Evolutionary conservation across 2,329 filamentous ascomycete genomes (phyloP).

Genomic region (Nemania sp.): DNA sequence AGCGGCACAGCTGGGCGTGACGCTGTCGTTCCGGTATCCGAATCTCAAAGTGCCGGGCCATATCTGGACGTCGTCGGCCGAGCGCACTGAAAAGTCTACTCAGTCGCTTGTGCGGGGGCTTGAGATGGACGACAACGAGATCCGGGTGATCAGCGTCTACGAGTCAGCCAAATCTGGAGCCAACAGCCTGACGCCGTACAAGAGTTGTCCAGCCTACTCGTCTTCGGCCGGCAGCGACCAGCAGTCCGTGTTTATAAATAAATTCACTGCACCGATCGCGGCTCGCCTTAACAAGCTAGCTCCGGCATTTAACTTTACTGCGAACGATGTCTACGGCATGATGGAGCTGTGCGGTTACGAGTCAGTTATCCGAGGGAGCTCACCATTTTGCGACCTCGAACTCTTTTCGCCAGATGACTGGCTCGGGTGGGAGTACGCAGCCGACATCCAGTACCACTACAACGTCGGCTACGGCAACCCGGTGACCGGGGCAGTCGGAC

Average conservation of each 20-base stretch:
- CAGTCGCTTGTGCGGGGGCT: constrained; percentile 61
- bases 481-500: constrained; percentile 60
- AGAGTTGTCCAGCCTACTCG: constrained; percentile 65
- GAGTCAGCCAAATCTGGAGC: constrained; percentile 62
- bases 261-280: constrained; percentile 64
- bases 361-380: constrained; percentile 63
- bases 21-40: constrained; percentile 62
- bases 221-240: constrained; percentile 60
- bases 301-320: constrained; percentile 64
- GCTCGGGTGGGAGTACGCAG: constrained; percentile 68
- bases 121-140: constrained; percentile 55
- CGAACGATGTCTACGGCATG: constrained; percentile 65
- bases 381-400: constrained; percentile 62
- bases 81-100: constrained; percentile 62
- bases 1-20: constrained; percentile 60
- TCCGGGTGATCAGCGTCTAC: constrained; percentile 57
- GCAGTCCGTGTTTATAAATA: constrained; percentile 52
- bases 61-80: constrained; percentile 66
- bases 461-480: constrained; percentile 67
- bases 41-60: constrained; percentile 54
- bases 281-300: constrained; percentile 56
- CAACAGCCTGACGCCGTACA: constrained; percentile 65
- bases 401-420: constrained; percentile 65
- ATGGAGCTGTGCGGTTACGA: constrained; percentile 69
- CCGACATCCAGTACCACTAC: constrained; percentile 66